These are phyloP conservation scores for Cyberlindnera mycetangii DNA, from an alignment of 805 yeast species.

Conservation along the genomic window DNA sequence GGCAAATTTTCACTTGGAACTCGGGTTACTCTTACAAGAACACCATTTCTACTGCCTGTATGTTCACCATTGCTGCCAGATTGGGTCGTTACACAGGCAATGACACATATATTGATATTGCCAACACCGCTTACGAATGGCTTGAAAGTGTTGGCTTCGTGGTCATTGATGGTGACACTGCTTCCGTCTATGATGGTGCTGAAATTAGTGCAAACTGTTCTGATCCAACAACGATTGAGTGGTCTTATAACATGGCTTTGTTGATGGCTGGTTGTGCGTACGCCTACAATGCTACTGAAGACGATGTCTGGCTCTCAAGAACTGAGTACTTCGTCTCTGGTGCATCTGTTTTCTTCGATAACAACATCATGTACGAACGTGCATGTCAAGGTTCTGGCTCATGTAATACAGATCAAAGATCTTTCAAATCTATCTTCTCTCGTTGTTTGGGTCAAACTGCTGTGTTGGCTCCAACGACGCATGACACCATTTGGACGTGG, in stretches of 20 bases:
- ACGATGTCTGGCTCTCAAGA: constrained; percentile 47
- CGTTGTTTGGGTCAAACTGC: constrained; percentile 61
- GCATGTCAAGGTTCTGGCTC: constrained; percentile 51
- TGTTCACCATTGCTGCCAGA: constrained; percentile 61
- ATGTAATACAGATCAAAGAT: constrained; percentile 76
- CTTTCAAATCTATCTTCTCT: constrained; percentile 66
- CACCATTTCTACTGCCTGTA: constrained; percentile 59
- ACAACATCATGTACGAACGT: constrained; percentile 56
- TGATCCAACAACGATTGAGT: constrained; percentile 45
- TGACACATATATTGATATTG: constrained; percentile 50
- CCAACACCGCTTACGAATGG: constrained; percentile 59
- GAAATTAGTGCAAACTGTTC: constrained; percentile 45
- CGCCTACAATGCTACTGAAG: constrained; percentile 59
- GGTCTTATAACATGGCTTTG: constrained; percentile 72
- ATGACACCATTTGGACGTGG: constrained; percentile 40
- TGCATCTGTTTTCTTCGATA: constrained; percentile 45
- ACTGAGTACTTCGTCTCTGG: constrained; percentile 43
- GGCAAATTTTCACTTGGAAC: constrained; percentile 73
- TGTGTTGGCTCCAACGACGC: constrained; percentile 48
- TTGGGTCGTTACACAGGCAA: constrained; percentile 60
- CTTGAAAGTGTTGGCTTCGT: constrained; percentile 49
- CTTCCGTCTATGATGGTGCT: constrained; percentile 61
- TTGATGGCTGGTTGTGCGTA: constrained; percentile 67
- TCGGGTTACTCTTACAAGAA: constrained; percentile 67
- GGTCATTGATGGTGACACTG: constrained; percentile 27